These are phyloP conservation scores for Sugiyamaella valdiviana DNA, from an alignment of 805 yeast genomes.

Conservation along the genomic window DNA sequence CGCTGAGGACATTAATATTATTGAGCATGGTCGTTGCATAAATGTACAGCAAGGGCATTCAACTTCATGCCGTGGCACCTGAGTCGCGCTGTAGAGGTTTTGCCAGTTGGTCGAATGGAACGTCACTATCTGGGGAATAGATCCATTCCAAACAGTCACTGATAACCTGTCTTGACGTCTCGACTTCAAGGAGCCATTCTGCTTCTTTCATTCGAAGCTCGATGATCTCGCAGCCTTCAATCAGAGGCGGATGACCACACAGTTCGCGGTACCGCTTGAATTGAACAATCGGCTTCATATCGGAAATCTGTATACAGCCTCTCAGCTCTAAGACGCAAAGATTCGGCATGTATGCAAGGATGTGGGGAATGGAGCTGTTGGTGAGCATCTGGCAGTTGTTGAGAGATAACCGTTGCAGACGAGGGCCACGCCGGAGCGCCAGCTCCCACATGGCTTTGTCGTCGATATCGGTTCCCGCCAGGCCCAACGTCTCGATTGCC, in stretches of 20 bases:
- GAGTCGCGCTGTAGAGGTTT: neutral
- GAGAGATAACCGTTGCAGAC: conserved; percentile 60
- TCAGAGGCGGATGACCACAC: conserved; percentile 44
- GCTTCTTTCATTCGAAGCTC: conserved; percentile 54
- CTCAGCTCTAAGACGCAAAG: conserved; percentile 74
- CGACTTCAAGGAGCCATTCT: conserved; percentile 52
- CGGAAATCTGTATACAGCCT: conserved; percentile 49
- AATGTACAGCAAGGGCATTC: neutral
- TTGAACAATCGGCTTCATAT: conserved; percentile 58
- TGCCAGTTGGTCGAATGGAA: neutral
- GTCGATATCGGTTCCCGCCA: conserved; percentile 80
- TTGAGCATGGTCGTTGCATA: no score
- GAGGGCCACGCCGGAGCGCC: conserved; percentile 46
- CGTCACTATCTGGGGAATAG: conserved; percentile 23
- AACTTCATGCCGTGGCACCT: neutral
- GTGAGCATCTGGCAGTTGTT: conserved; percentile 63
- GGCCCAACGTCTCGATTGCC: conserved; percentile 62
- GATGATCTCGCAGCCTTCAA: conserved; percentile 74
- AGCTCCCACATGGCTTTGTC: conserved; percentile 79
- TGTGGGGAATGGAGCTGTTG: conserved; percentile 51
- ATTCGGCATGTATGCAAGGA: conserved; percentile 47
- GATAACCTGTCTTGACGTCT: conserved; percentile 50
- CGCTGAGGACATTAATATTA: no score
- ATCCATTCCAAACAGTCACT: conserved; percentile 53
- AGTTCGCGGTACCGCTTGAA: conserved; percentile 44